Evolutionary conservation across 2,329 filamentous ascomycete genomes (phyloP).

Genomic region (Cercospora sp.): DNA sequence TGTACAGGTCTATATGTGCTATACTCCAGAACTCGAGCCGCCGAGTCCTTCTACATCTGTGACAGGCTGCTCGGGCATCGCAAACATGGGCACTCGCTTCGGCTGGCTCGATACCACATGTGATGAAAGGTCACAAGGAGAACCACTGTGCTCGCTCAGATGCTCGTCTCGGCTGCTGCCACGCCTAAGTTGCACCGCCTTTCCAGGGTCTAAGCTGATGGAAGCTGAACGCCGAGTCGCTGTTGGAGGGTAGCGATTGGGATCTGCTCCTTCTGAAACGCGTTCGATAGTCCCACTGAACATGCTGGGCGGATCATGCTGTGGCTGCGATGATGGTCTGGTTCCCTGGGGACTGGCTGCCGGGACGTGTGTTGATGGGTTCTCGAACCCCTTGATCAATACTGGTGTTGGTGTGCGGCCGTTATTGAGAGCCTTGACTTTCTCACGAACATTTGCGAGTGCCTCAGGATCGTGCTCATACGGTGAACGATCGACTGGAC

Average conservation of each 20-base stretch:
- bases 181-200: not conserved
- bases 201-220: not conserved
- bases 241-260: not conserved
- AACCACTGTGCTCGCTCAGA: conserved; percentile 20
- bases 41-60: conserved; percentile 39
- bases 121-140: conserved; percentile 31
- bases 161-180: conserved; percentile 30
- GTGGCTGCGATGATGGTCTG: not conserved
- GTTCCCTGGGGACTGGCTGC: not conserved
- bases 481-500: conserved; percentile 19
- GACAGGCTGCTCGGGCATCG: conserved; percentile 45
- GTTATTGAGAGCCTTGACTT: conserved; percentile 31
- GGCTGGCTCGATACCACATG: conserved; percentile 32
- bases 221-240: not conserved
- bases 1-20: not conserved
- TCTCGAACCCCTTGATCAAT: conserved; percentile 29
- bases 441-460: conserved; percentile 29
- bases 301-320: conserved; percentile 12
- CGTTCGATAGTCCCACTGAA: conserved; percentile 12
- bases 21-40: not conserved
- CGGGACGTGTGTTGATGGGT: conserved; percentile 6
- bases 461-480: conserved; percentile 34
- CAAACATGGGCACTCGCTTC: conserved; percentile 47
- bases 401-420: conserved; percentile 24
- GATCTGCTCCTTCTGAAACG: not conserved